Base-by-base conservation (phyloP, 352 stramenopile genomes). In the Globisporangium heterothallicum region DNA sequence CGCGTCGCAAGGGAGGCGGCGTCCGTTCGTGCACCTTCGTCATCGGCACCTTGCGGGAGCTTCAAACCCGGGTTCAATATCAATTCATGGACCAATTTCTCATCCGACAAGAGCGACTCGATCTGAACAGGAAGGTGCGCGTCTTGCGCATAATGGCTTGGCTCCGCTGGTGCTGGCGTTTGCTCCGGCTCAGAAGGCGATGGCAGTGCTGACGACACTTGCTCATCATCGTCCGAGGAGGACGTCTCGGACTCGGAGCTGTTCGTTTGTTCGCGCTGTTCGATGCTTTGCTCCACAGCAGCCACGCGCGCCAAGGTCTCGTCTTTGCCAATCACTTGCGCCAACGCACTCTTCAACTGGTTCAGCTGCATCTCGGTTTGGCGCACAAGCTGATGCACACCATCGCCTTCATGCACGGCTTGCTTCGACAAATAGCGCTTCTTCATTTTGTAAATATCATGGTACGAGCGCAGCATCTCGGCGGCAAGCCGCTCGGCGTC, bases 61-160 rank as follows among this genome's bases (percentile, higher is more conserved):
- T 76, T 65, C 36, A 84, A 88, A 21, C 66, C 50, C 0, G 80
- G 80, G 53, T 92, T 86, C 49, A 89, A 36, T 56, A 88, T 87
- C 24, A 92, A 49, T 22, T 92, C 78, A 27, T 92, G 80, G 10
- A 88, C 74, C 0, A 92, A 51, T 34, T 70, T 68, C 27, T 77
- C 63, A 36, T 92, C 78, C 0, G 62, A 63, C n/a, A 91, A 52
- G 10, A 91, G 62, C 22, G 68, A 49, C 40, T 67, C 53, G 18
- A 81, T 64, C 24, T 82, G 67, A 1, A 50, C 50, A 26, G 59
- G 44, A 7, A 64, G 72, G 5, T 41, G 6, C 10, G 30, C 6
- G 6, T 49, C 34, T 36, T 18, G 18, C 4, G 32, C 1, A n/a
- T 6, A 12, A 24, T 50, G 27, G 2, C 22, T 13, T 18, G 19